Conservation (phyloP, 2,329 filamentous ascomycete genomes). For the Xylaria sp. region DNA sequence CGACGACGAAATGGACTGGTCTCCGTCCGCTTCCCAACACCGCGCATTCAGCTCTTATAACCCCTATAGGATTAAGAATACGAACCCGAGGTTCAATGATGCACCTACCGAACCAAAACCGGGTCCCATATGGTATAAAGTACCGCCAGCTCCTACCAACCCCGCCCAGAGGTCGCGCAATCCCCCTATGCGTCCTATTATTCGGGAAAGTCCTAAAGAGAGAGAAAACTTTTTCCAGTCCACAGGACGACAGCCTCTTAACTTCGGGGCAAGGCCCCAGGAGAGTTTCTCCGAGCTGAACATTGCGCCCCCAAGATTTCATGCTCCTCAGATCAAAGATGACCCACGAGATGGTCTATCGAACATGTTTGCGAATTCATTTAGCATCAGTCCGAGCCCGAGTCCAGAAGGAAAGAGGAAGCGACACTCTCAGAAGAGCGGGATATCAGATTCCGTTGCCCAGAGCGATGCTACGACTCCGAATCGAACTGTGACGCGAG, state of each 20-base stretch:
- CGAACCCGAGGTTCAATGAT: slow-evolving; percentile 53
- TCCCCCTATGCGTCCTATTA: slow-evolving; percentile 61
- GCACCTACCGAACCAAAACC: slow-evolving; percentile 50
- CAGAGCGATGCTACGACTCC: slow-evolving; percentile 14
- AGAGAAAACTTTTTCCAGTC: slow-evolving; percentile 57
- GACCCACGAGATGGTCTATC: slow-evolving; percentile 42
- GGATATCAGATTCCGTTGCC: not conserved
- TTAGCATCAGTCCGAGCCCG: slow-evolving; percentile 41
- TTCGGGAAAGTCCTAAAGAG: slow-evolving; percentile 53
- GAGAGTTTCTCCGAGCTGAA: slow-evolving; percentile 30
- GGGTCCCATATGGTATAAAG: slow-evolving; percentile 70
- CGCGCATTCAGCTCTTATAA: slow-evolving; percentile 59
- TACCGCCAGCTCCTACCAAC: slow-evolving; percentile 72
- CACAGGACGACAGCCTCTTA: slow-evolving; percentile 30
- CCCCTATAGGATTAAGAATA: slow-evolving; percentile 46
- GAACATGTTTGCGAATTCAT: slow-evolving; percentile 42
- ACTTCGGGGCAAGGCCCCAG: slow-evolving; percentile 30
- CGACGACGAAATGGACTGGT: slow-evolving; percentile 76
- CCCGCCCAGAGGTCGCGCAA: slow-evolving; percentile 68
- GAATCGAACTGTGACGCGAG: slow-evolving; percentile 33
- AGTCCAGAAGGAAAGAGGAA: slow-evolving; percentile 33
- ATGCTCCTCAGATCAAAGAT: slow-evolving; percentile 39
- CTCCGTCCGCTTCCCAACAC: slow-evolving; percentile 63
- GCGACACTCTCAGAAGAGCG: slow-evolving; percentile 2
- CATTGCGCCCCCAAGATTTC: slow-evolving; percentile 39